These are phyloP conservation scores for Erigeron canadensis DNA, from an alignment of 129 eudicot species.

Conservation along the genomic window DNA sequence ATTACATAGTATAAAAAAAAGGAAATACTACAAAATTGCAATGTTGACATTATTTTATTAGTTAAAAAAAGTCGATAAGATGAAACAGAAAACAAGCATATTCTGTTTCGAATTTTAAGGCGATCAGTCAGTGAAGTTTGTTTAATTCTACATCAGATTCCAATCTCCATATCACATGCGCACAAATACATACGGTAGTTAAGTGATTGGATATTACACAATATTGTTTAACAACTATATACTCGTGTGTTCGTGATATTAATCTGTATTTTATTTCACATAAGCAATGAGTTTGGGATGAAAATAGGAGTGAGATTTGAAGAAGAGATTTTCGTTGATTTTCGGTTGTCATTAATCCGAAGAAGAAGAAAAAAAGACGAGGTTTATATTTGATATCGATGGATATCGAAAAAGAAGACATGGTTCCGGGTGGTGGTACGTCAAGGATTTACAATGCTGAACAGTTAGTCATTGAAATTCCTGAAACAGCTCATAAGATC, in stretches of 20 bases:
- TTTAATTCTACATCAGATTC: constrained; percentile 7
- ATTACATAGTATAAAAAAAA: no score
- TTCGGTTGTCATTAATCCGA: neutral
- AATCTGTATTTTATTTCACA: no score
- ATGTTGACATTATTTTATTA: no score
- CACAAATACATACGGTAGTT: neutral
- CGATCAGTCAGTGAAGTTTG: constrained; percentile 19
- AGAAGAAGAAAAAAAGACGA: constrained; percentile 5
- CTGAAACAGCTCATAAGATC: constrained; percentile 95
- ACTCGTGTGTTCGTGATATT: neutral
- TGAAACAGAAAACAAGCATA: neutral
- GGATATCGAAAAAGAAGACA: constrained; percentile 34
- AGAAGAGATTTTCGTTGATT: no score
- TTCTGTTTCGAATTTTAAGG: constrained; percentile 20
- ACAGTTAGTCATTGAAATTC: constrained; percentile 45
- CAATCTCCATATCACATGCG: constrained; percentile 9
- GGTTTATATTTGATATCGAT: constrained; percentile 7
- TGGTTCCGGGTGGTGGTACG: constrained; percentile 8
- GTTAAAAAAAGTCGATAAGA: neutral
- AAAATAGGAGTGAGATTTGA: neutral
- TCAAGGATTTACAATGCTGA: constrained; percentile 21
- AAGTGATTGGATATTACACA: neutral
- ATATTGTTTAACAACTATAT: neutral
- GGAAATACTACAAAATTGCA: no score
- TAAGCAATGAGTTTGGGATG: neutral